phyloP scores from a whole-genome alignment of 495 filamentous ascomycete species.

The Penicillium antarcticum region DNA sequence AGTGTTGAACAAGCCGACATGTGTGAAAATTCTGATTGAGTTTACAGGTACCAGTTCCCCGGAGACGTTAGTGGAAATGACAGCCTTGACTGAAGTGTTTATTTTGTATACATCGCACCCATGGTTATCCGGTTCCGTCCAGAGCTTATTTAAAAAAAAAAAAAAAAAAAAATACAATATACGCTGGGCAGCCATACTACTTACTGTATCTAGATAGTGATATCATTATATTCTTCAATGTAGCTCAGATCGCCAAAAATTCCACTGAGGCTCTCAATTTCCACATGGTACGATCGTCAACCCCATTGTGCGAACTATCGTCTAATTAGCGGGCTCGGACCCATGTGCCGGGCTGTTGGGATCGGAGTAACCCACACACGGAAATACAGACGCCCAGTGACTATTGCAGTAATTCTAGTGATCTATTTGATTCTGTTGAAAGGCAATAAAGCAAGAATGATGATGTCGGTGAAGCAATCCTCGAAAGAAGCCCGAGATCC shows the following conservation, averaged over 20 bases:
- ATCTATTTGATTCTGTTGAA: too few species aligned
- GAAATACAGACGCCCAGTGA: too few species aligned
- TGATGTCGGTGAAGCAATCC: background rate
- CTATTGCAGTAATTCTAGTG: too few species aligned
- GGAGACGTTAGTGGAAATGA: conserved; percentile 2
- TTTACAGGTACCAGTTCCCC: conserved; percentile 4
- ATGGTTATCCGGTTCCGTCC: background rate
- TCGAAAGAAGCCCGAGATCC: too few species aligned
- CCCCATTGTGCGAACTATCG: conserved; percentile 1
- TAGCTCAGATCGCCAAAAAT: too few species aligned
- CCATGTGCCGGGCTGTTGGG: conserved; percentile 4
- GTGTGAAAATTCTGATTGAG: conserved; percentile 12
- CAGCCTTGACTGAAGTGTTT: background rate
- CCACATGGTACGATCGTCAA: background rate
- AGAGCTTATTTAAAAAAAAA: too few species aligned
- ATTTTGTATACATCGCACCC: background rate
- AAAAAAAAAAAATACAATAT: too few species aligned
- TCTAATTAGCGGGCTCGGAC: conserved; percentile 3
- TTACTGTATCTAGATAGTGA: too few species aligned
- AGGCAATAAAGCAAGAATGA: background rate
- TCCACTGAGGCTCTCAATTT: background rate
- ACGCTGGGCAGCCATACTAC: too few species aligned
- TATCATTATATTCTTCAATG: too few species aligned
- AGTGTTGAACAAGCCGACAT: conserved; percentile 4
- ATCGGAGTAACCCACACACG: background rate